Percentiles rank a stretch among this genome's conserved stretches.
Evolutionary conservation across 208 protist species (phyloP).

Genomic region (Trypanosoma cruzi): DNA sequence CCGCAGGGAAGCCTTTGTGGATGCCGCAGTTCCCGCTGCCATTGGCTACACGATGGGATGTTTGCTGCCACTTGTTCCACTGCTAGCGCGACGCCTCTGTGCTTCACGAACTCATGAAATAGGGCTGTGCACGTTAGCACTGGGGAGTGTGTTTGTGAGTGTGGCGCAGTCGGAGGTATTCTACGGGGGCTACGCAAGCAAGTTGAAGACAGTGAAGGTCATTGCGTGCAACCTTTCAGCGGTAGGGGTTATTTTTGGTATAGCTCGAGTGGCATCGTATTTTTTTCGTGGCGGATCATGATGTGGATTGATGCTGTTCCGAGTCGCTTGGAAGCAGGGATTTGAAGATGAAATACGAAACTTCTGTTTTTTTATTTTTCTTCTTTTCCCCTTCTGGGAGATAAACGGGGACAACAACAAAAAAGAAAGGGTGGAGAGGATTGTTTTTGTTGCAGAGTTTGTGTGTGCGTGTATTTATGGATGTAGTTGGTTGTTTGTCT

Average conservation of each 20-base stretch:
- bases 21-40: conserved; percentile 60
- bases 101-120: neutral
- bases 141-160: conserved; percentile 38
- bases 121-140: conserved; percentile 27
- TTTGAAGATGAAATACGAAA: too few relatives aligned
- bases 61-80: conserved; percentile 36
- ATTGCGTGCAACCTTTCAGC: conserved; percentile 41
- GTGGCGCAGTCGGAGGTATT: conserved; percentile 74
- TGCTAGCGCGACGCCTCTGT: conserved; percentile 1
- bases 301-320: neutral
- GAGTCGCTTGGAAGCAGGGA: neutral
- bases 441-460: neutral
- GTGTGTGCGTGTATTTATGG: neutral
- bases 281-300: neutral
- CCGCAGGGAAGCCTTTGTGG: conserved; percentile 54
- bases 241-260: conserved; percentile 38
- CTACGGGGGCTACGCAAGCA: conserved; percentile 73
- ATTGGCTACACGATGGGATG: conserved; percentile 58
- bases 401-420: neutral
- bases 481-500: neutral
- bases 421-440: neutral
- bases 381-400: neutral
- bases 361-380: too few relatives aligned
- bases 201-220: conserved; percentile 30
- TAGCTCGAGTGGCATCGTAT: conserved; percentile 13